A percentile compares a stretch with the other conserved stretches of the same genome.
Conservation (phyloP, 192 early-diverging fungal species). For the Entomortierella chlamydospora region DNA sequence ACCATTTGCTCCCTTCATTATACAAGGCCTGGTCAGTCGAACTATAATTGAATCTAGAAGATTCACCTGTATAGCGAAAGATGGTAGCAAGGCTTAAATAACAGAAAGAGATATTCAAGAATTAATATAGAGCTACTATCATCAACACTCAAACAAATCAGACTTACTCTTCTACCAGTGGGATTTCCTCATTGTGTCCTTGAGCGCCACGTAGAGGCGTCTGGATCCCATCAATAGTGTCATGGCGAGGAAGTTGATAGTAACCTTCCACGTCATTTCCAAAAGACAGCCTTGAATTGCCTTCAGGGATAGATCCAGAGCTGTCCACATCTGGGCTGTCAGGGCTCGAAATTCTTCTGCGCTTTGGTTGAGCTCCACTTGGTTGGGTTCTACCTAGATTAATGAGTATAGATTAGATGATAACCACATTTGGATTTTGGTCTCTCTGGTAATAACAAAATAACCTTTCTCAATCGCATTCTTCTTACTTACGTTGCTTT, state of each 20-base stretch:
- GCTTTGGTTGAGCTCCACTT: too few relatives aligned
- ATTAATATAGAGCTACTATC: neutral
- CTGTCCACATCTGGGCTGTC: too few relatives aligned
- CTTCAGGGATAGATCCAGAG: too few relatives aligned
- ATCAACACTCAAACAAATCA: conserved; percentile 13
- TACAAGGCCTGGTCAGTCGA: neutral
- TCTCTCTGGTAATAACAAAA: neutral
- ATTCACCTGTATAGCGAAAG: conserved; percentile 1
- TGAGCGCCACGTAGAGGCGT: conserved; percentile 16
- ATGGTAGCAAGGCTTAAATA: conserved; percentile 11
- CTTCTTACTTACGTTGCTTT: too few relatives aligned
- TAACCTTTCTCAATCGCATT: too few relatives aligned
- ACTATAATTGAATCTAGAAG: neutral
- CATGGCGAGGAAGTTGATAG: too few relatives aligned
- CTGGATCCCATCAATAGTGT: neutral
- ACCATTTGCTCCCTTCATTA: conserved; percentile 18
- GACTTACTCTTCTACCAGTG: conserved; percentile 16
- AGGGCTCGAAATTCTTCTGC: too few relatives aligned
- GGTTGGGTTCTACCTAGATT: too few relatives aligned
- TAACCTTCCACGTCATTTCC: too few relatives aligned
- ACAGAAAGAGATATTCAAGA: conserved; percentile 8
- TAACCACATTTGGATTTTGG: too few relatives aligned
- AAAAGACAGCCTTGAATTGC: too few relatives aligned
- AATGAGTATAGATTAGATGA: too few relatives aligned
- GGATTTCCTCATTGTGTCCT: conserved; percentile 15